Conservation (phyloP, 2,329 filamentous ascomycete genomes). For the Exutisphaerella laricina region DNA sequence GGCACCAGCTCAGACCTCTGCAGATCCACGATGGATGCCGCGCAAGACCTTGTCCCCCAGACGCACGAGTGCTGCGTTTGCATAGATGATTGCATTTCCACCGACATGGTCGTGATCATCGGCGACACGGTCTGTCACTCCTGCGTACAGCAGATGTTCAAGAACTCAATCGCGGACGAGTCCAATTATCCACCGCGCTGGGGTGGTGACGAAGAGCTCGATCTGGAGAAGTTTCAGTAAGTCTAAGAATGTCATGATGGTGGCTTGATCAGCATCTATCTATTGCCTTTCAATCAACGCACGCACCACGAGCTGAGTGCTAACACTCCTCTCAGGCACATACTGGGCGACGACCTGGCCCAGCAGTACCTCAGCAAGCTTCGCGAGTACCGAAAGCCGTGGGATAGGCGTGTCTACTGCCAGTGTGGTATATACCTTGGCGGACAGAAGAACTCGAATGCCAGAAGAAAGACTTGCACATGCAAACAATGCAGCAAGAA, state of each 20-base stretch:
- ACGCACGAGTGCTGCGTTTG: constrained; percentile 6
- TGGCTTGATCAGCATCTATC: no score
- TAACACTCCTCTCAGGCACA: no score
- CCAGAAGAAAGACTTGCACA: no score
- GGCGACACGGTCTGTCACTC: constrained; percentile 8
- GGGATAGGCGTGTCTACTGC: constrained; percentile 7
- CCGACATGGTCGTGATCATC: not conserved
- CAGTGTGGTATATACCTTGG: constrained; percentile 1
- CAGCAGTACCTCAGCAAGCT: constrained; percentile 10
- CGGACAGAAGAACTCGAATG: no score
- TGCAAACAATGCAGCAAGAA: not conserved
- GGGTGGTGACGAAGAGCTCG: constrained; percentile 9
- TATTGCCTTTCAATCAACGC: no score
- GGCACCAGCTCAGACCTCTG: no score
- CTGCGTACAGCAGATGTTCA: constrained; percentile 17
- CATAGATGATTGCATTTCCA: not conserved
- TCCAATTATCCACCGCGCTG: constrained; percentile 15
- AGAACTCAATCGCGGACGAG: constrained; percentile 11
- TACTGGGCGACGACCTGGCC: constrained; percentile 4
- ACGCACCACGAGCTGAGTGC: no score
- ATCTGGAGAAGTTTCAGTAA: constrained; percentile 6
- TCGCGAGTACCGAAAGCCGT: constrained; percentile 7
- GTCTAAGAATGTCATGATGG: no score
- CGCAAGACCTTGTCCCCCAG: no score
- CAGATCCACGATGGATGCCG: no score